Percentiles rank a stretch among this genome's conserved stretches.
phyloP scores from a whole-genome alignment of 208 protist genomes.

The Trypanosoma mega region DNA sequence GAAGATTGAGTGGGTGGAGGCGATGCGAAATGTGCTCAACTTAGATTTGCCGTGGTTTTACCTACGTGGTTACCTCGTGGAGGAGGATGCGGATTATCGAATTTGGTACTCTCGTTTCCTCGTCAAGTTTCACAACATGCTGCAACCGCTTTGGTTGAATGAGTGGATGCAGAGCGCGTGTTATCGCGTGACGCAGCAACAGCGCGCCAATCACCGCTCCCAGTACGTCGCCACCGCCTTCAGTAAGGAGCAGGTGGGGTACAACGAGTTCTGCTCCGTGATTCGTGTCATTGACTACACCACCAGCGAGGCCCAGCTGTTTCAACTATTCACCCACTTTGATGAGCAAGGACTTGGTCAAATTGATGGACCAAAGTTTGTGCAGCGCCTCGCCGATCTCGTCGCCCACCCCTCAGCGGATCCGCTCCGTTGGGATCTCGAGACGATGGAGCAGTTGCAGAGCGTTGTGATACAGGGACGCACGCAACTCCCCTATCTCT shows the following conservation, averaged over 20 bases:
- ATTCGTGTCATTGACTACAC: conserved; percentile 84
- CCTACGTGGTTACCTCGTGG: conserved; percentile 75
- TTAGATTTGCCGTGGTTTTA: conserved; percentile 89
- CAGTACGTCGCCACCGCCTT: conserved; percentile 74
- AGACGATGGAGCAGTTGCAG: conserved; percentile 86
- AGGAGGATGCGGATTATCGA: conserved; percentile 62
- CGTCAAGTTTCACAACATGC: conserved; percentile 66
- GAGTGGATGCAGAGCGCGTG: conserved; percentile 68
- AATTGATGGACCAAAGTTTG: conserved; percentile 71
- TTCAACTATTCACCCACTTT: conserved; percentile 80
- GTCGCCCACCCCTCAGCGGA: conserved; percentile 37
- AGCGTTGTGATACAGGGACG: conserved; percentile 85
- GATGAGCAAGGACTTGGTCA: conserved; percentile 55
- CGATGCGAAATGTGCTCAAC: conserved; percentile 85
- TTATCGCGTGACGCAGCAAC: conserved; percentile 68
- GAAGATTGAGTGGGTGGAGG: conserved; percentile 91
- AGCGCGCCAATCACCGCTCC: conserved; percentile 73
- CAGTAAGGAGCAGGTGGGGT: conserved; percentile 74
- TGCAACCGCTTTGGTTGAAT: conserved; percentile 68
- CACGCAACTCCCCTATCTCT: conserved; percentile 63
- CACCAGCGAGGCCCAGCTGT: conserved; percentile 78
- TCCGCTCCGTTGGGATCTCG: conserved; percentile 77
- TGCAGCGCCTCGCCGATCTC: conserved; percentile 53
- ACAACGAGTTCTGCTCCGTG: conserved; percentile 87
- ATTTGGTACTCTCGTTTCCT: conserved; percentile 82